Evolutionary conservation across 495 filamentous ascomycete species (phyloP), one percentile per base, ranked within the genome.

Genomic region (Hyaloscypha hepaticicola): DNA sequence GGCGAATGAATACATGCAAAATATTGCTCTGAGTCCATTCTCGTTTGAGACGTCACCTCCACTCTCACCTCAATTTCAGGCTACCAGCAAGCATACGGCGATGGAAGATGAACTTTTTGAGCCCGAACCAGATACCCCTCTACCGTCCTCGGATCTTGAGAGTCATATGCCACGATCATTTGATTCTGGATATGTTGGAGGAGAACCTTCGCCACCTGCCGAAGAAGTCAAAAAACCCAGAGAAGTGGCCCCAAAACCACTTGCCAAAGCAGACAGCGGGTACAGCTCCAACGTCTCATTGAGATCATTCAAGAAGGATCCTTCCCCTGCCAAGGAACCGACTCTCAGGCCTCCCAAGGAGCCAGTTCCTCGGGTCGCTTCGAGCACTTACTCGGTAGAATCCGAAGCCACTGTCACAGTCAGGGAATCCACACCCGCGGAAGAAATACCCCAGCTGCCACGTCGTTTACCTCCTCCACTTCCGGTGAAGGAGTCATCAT

Each of bases 191-290:
- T 68, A 67, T 49, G 57, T 26, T 27, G 60, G 34, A 16, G 59
- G 53, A 21, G 38, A 34, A 25, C 16, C 9, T 19, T 34, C 25
- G 16, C 51, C 27, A 1, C 8, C 31, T 5, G 19, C 1, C 2
- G 41, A 1, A 11, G 25, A 5, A 4, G 24, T 49, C 5, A 63
- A 60, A 34, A 55, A 52, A 22, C 55, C 63, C 5, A 19, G 26
- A 25, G 69, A 79, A 24, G 60, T 28, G 24, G 67, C 72, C 2
- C 72, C 74, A 33, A 79, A 78, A 41, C 70, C 76, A 12, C 64
- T 83, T 21, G 75, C 79, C 8, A 84, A 84, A 52, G 80, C 80
- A 29, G 82, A 85, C 61, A 83, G 80, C n/a, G 83, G 83, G 22
- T 85, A 85, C 56, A 82, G 82, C 67, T 84, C 81, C 6, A 82